Base-by-base conservation (phyloP, 2,329 filamentous ascomycete species). In the Neopestalotiopsis sp. region DNA sequence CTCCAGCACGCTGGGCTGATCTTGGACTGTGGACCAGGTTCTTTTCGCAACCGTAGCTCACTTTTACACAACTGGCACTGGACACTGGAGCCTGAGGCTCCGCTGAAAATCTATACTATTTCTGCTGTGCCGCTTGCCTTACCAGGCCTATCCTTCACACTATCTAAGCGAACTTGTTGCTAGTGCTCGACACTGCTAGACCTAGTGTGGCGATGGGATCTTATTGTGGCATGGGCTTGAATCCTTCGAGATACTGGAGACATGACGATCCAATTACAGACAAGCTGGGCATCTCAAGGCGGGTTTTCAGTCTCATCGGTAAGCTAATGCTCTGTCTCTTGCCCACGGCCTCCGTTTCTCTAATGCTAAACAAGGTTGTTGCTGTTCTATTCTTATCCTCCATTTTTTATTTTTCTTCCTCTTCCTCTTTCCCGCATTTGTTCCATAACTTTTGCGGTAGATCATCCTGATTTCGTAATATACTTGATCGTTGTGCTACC, bases 71-170 rank as follows among this genome's bases (percentile, higher is more conserved):
- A 24, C 45, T 53, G n/a, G n/a, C 6, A 17, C 45, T 20, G n/a
- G 45, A 38, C 34, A 7, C 45, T 17, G 45, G n/a, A 53, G 45
- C n/a, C 45, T n/a, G 14, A n/a, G 45, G 45, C 45, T 53, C 45
- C 45, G 45, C 45, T 53, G 45, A 53, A 53, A 53, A 53, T 53
- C 45, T 53, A 20, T 53, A 20, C 45, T 53, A 53, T 53, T 53
- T 53, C 45, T 53, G 45, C 45, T 53, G 45, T 53, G 45, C 45
- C 45, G 45, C 45, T 53, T 20, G 45, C 45, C 45, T 17, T 53
- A 53, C 45, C 45, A 53, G 14, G 17, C 45, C 45, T 53, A 20
- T 20, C n/a, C 45, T 53, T 53, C 6, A 53, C 45, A 20, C 45
- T 53, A 53, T 53, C 45, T 20, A 53, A 53, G 45, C 45, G 45